Evolutionary conservation across 306 rosid species (phyloP).

Genomic region (Begonia peltatifolia): DNA sequence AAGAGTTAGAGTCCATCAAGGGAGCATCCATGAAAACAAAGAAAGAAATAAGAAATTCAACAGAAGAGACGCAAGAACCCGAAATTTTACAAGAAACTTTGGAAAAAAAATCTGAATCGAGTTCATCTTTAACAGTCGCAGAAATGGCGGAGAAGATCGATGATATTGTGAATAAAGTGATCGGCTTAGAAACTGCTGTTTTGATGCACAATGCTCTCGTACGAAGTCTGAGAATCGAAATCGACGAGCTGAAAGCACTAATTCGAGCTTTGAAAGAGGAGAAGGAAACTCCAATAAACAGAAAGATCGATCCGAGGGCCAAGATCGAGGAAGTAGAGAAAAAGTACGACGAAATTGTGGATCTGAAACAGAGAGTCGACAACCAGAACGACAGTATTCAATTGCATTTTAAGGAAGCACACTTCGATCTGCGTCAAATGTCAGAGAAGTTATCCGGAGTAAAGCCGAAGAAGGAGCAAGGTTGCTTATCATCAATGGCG

Average conservation of each 20-base stretch:
- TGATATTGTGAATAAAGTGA: slow-evolving; percentile 65
- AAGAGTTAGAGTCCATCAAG: slow-evolving; percentile 35
- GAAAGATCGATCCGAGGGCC: slow-evolving; percentile 26
- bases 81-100: slow-evolving; percentile 32
- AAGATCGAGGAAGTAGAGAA: slow-evolving; percentile 57
- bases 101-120: slow-evolving; percentile 41
- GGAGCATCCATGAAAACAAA: slow-evolving; percentile 16
- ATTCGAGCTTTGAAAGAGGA: slow-evolving; percentile 50
- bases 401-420: slow-evolving; percentile 43
- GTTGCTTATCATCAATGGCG: slow-evolving; percentile 2
- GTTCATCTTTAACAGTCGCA: slow-evolving; percentile 35
- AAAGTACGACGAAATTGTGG: slow-evolving; percentile 32
- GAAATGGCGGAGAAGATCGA: slow-evolving; percentile 85
- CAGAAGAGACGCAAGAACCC: slow-evolving; percentile 27
- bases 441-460: slow-evolving; percentile 35
- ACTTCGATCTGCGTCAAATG: slow-evolving; percentile 36
- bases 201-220: slow-evolving; percentile 59
- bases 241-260: slow-evolving; percentile 55
- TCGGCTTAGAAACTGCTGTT: slow-evolving; percentile 58
- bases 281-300: slow-evolving; percentile 29
- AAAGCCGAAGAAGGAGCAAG: slow-evolving; percentile 20
- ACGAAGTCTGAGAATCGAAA: no score
- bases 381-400: slow-evolving; percentile 45
- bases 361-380: slow-evolving; percentile 36
- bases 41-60: slow-evolving; percentile 9